A percentile compares a stretch with the other conserved stretches of the same genome.
Conservation (phyloP, 495 filamentous ascomycete genomes). For the Xylaria grammica region DNA sequence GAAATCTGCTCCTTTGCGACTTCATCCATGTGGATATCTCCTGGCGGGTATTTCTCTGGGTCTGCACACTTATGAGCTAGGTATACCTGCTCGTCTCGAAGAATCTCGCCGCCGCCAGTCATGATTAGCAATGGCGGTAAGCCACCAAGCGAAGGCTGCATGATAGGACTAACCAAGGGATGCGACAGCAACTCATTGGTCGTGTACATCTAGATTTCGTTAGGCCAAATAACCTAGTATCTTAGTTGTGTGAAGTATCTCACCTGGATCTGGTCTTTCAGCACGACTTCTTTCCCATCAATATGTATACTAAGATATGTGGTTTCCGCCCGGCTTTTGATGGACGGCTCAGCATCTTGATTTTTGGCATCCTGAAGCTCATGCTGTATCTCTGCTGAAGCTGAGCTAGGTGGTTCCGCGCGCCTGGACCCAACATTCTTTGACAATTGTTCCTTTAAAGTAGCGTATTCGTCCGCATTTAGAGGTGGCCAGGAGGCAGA, state of each 20-base stretch:
- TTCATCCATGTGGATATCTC: constrained; percentile 67
- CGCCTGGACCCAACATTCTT: constrained; percentile 28
- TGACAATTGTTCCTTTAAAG: constrained; percentile 45
- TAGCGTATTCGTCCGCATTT: constrained; percentile 66
- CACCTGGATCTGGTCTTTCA: constrained; percentile 90
- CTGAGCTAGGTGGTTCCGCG: constrained; percentile 24
- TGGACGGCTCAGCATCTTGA: constrained; percentile 6
- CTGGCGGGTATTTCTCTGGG: constrained; percentile 73
- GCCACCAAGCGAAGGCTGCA: constrained; percentile 86
- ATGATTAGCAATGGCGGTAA: constrained; percentile 86
- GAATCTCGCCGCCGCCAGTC: constrained; percentile 83
- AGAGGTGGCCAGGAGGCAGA: constrained; percentile 90
- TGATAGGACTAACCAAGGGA: constrained; percentile 84
- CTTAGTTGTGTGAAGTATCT: neutral
- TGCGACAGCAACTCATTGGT: constrained; percentile 86
- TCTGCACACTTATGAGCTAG: constrained; percentile 91
- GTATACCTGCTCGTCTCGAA: constrained; percentile 94
- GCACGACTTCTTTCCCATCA: constrained; percentile 68
- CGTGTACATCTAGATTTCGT: constrained; percentile 70
- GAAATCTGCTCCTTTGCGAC: constrained; percentile 62
- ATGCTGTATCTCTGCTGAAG: constrained; percentile 26
- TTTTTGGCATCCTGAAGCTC: constrained; percentile 20
- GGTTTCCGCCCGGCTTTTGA: constrained; percentile 42
- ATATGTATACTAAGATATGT: constrained; percentile 65
- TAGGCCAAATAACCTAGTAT: neutral